phyloP scores from a whole-genome alignment of 306 rosid species.

The Castanea mollissima region DNA sequence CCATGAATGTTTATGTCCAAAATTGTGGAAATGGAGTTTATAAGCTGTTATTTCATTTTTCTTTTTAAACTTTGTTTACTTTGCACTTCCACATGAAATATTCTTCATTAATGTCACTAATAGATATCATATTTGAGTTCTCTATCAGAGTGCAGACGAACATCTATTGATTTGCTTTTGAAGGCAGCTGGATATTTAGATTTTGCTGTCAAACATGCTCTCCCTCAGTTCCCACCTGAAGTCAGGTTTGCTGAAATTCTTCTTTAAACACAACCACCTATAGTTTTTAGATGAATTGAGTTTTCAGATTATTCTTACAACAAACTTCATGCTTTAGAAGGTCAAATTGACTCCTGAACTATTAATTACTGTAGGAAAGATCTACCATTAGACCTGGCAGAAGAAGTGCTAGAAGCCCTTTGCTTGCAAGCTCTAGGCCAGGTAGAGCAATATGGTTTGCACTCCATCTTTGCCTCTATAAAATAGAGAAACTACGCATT shows the following conservation, averaged over 20 bases:
- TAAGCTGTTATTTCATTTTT: too few species aligned
- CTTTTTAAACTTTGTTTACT: background rate
- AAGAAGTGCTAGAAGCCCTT: too few species aligned
- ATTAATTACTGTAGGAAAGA: too few species aligned
- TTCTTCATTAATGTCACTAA: background rate
- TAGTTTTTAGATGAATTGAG: slow-evolving; percentile 8
- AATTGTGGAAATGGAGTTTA: too few species aligned
- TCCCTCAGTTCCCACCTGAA: slow-evolving; percentile 79
- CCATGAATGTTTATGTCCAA: too few species aligned
- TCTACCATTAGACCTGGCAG: too few species aligned
- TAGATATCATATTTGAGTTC: slow-evolving; percentile 9
- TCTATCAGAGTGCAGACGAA: slow-evolving; percentile 72
- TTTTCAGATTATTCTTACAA: slow-evolving; percentile 13
- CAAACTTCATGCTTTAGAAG: too few species aligned
- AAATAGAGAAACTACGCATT: too few species aligned
- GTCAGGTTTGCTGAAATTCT: slow-evolving; percentile 53
- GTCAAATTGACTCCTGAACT: too few species aligned
- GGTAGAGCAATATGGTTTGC: too few species aligned
- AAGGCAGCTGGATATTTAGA: slow-evolving; percentile 93
- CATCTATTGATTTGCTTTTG: slow-evolving; percentile 73
- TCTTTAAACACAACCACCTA: background rate
- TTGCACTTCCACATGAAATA: background rate
- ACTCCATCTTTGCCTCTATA: too few species aligned
- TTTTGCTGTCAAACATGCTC: slow-evolving; percentile 85
- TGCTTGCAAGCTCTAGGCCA: too few species aligned